Percentiles rank a stretch among this genome's conserved stretches.
Evolutionary conservation across 768 basidiomycete species (phyloP).

Genomic region (Lentinus tigrinus): DNA sequence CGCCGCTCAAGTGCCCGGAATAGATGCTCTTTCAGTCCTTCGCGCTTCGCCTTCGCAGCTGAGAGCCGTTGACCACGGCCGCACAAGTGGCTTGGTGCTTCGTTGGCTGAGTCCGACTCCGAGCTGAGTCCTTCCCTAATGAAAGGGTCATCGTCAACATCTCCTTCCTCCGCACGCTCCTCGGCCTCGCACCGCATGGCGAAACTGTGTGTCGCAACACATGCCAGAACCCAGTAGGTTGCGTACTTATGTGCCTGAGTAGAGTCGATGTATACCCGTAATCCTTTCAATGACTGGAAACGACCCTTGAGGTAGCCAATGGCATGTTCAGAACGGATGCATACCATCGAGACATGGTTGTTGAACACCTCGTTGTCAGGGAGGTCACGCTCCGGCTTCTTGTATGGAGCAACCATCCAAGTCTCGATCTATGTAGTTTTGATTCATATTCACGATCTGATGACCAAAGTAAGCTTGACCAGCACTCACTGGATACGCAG

Average conservation of each 20-base stretch:
- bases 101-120: not conserved
- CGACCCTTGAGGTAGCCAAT: slow-evolving; percentile 42
- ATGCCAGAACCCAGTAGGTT: slow-evolving; percentile 32
- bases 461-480: slow-evolving; percentile 17
- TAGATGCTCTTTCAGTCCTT: not conserved
- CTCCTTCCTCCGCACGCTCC: slow-evolving; percentile 13
- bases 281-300: slow-evolving; percentile 34
- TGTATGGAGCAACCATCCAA: slow-evolving; percentile 13
- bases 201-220: slow-evolving; percentile 32
- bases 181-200: slow-evolving; percentile 31
- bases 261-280: slow-evolving; percentile 29
- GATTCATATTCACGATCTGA: slow-evolving; percentile 12
- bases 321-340: slow-evolving; percentile 39
- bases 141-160: not conserved
- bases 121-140: not conserved
- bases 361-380: slow-evolving; percentile 37
- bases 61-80: not conserved
- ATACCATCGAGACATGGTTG: slow-evolving; percentile 35
- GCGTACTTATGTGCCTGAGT: slow-evolving; percentile 27
- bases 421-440: too few species aligned
- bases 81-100: not conserved
- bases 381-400: slow-evolving; percentile 26
- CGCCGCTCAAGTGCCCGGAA: not conserved
- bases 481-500: slow-evolving; percentile 37
- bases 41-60: not conserved